Percentiles rank a stretch among this genome's conserved stretches.
Evolutionary conservation across 345 rosid genomes (phyloP).

Genomic region (Hibiscus tridactylites): DNA sequence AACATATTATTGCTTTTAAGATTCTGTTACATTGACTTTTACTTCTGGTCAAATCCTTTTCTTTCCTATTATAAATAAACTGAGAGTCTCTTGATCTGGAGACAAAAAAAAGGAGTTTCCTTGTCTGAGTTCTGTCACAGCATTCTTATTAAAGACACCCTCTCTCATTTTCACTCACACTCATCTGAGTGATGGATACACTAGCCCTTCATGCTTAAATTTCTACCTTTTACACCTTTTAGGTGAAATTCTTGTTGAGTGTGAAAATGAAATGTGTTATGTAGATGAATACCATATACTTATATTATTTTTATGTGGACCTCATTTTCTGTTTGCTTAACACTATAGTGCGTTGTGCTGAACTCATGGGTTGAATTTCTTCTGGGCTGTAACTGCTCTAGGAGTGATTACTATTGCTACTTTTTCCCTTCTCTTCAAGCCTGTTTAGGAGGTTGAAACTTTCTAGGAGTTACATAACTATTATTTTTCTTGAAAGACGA

Average conservation of each 20-base stretch:
- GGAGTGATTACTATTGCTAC: background rate
- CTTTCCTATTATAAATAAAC: background rate
- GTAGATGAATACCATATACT: background rate
- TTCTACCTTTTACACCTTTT: background rate
- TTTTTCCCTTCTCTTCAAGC: background rate
- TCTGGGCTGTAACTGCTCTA: background rate
- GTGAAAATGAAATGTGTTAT: background rate
- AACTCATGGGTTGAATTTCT: background rate
- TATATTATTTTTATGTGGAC: background rate
- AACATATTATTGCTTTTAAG: background rate
- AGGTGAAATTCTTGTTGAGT: background rate
- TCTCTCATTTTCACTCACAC: background rate
- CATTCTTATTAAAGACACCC: background rate
- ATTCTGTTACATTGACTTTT: background rate
- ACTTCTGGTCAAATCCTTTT: background rate
- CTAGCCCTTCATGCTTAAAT: too few relatives aligned
- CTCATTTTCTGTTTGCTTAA: background rate
- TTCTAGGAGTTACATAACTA: background rate
- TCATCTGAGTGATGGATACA: background rate
- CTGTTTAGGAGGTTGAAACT: slow-evolving; percentile 1
- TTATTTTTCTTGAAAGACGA: background rate
- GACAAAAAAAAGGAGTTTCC: background rate
- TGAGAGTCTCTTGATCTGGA: background rate
- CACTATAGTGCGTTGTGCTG: background rate
- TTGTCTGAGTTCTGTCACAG: background rate